Evolutionary conservation across 352 stramenopile species (phyloP).

Genomic region (Phytophthora kernoviae): DNA sequence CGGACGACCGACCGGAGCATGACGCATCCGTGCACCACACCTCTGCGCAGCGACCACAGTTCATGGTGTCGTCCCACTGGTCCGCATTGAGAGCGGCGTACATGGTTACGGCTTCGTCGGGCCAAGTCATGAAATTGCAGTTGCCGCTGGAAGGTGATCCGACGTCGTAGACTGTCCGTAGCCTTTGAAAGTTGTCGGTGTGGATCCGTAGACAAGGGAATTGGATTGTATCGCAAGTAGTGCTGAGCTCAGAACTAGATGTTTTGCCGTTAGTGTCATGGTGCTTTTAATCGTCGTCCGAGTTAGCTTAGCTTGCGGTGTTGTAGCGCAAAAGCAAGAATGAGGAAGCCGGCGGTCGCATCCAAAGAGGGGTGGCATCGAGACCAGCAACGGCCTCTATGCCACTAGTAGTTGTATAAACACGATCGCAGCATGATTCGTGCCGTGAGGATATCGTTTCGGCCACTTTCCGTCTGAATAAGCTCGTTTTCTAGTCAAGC

Average conservation of each 20-base stretch:
- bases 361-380: not conserved
- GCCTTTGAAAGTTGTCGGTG: slow-evolving; percentile 20
- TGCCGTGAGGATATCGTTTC: too few species aligned
- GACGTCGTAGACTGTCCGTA: slow-evolving; percentile 38
- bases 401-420: not conserved
- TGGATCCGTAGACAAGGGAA: slow-evolving; percentile 13
- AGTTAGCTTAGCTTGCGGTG: not conserved
- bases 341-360: not conserved
- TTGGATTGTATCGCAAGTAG: slow-evolving; percentile 3
- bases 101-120: slow-evolving; percentile 30
- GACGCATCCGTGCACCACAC: slow-evolving; percentile 55
- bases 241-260: slow-evolving; percentile 2
- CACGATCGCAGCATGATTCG: not conserved
- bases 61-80: slow-evolving; percentile 45
- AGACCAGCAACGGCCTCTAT: too few species aligned
- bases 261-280: not conserved
- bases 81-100: slow-evolving; percentile 49
- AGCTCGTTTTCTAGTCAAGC: too few species aligned
- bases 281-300: not conserved
- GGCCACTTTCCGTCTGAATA: too few species aligned
- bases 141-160: slow-evolving; percentile 38
- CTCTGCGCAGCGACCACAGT: slow-evolving; percentile 54
- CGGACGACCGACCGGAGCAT: slow-evolving; percentile 42
- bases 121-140: slow-evolving; percentile 52
- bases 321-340: not conserved